Conservation (phyloP, 768 basidiomycete species). For the Podaxis sp. region DNA sequence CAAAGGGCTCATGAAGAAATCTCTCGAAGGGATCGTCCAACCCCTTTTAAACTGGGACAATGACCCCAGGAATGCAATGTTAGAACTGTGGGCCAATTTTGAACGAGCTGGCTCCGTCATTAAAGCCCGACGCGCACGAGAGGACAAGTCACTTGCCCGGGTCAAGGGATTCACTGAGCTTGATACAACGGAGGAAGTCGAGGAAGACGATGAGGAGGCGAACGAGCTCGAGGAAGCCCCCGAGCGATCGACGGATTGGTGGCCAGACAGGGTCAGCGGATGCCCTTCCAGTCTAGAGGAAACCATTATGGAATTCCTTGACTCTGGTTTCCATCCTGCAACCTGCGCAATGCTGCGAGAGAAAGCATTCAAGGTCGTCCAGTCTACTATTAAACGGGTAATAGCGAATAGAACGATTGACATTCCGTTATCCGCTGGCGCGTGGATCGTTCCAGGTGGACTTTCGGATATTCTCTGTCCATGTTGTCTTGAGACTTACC, state of each 20-base stretch:
- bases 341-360: conserved; percentile 47
- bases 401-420: conserved; percentile 44
- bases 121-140: conserved; percentile 35
- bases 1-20: conserved; percentile 32
- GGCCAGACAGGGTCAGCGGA: conserved; percentile 63
- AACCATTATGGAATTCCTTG: conserved; percentile 55
- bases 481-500: background rate
- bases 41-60: conserved; percentile 45
- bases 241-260: conserved; percentile 61
- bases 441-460: conserved; percentile 60
- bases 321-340: conserved; percentile 56
- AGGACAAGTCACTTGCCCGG: conserved; percentile 38
- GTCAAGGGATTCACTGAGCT: conserved; percentile 40
- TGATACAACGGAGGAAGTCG: conserved; percentile 37
- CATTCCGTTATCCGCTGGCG: conserved; percentile 57
- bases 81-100: conserved; percentile 38
- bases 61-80: conserved; percentile 31
- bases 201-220: conserved; percentile 31
- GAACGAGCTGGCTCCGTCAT: conserved; percentile 40
- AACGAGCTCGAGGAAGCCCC: conserved; percentile 28
- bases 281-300: conserved; percentile 64
- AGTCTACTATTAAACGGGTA: conserved; percentile 39
- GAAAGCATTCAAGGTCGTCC: conserved; percentile 51
- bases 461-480: background rate
- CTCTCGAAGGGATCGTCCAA: conserved; percentile 32